Evolutionary conservation across 768 basidiomycete genomes (phyloP), one percentile per base, ranked within the genome.

Genomic region (Suillus lakei): DNA sequence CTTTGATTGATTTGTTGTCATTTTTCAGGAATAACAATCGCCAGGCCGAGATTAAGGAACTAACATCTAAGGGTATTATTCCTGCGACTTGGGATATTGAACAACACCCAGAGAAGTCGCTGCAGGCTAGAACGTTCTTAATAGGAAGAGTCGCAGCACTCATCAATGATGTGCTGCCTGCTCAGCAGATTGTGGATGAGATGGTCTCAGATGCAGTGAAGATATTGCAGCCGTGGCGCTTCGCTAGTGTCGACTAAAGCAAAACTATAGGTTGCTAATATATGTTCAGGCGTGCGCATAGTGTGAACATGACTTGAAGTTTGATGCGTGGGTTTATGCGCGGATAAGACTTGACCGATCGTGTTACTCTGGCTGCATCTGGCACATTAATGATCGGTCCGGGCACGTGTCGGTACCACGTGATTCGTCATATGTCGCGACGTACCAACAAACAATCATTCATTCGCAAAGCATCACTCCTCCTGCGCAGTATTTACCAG

Each of bases 91-190:
- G 85, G 4, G 94, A 96, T 65, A 71, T 95, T 41, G 82, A 90
- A 78, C 85, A 87, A 73, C 91, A 93, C 72, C 93, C 95, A 5
- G 93, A 95, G 74, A 93, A 89, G 74, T 89, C 86, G 5, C 65
- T 91, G 6, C 78, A 86, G 69, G 85, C 84, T 32, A 81, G 89
- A 28, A 77, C 88, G 28, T 96, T 91, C 90, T 83, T 96, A 56
- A 93, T 96, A 81, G 96, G 96, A 59, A 86, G 87, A 63, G 93
- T 96, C 36, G 84, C 92, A 16, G 88, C 85, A 2, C 80, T 91
- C 53, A 88, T 93, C 64, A 72, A 90, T 63, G 92, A 96, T 2
- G 77, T 97, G 39, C 82, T 88, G 13, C 93, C 96, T 6, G 96
- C 95, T 8, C 87, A 94, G 79, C 82, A 83, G 59, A 96, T 96